A percentile compares a stretch with the other conserved stretches of the same genome.
These are phyloP conservation scores for Volvox carteri DNA, from an alignment of 163 green algal species.

Conservation along the genomic window DNA sequence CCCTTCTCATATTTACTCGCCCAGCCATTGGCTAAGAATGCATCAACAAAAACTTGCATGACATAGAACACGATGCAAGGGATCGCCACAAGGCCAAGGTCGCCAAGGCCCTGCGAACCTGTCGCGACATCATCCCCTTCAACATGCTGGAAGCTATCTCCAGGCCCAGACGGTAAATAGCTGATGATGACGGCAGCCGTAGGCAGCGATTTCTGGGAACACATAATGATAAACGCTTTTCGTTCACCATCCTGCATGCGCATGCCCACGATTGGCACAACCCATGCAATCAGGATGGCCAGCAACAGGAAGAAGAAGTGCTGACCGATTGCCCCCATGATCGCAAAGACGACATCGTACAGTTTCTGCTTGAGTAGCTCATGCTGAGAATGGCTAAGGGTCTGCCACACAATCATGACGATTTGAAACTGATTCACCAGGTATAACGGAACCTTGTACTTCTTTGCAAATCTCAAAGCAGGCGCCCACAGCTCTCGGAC, in stretches of 20 bases:
- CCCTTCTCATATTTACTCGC: constrained; percentile 72
- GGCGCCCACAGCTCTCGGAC: constrained; percentile 68
- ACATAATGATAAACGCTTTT: constrained; percentile 76
- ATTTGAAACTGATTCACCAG: constrained; percentile 76
- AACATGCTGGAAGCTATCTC: background rate
- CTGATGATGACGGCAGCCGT: constrained; percentile 79
- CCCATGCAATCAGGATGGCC: constrained; percentile 69
- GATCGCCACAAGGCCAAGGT: constrained; percentile 79
- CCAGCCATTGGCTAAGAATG: constrained; percentile 76
- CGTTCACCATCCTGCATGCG: constrained; percentile 70
- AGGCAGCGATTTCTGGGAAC: constrained; percentile 79
- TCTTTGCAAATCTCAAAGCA: constrained; percentile 58
- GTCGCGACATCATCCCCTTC: background rate
- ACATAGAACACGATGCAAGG: constrained; percentile 87
- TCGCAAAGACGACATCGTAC: constrained; percentile 68
- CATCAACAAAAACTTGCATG: constrained; percentile 83
- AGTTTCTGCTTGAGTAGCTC: constrained; percentile 70
- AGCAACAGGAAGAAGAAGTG: constrained; percentile 79
- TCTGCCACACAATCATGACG: constrained; percentile 80
- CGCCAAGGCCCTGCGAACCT: constrained; percentile 60
- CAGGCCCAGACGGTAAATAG: constrained; percentile 62
- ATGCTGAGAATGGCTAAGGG: constrained; percentile 63
- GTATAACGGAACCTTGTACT: constrained; percentile 69
- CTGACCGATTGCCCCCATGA: constrained; percentile 70
- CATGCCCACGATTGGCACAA: constrained; percentile 48